Evolutionary conservation across 1,139 yeast species (phyloP).

Genomic region (Cylindricascospora bacillispora): DNA sequence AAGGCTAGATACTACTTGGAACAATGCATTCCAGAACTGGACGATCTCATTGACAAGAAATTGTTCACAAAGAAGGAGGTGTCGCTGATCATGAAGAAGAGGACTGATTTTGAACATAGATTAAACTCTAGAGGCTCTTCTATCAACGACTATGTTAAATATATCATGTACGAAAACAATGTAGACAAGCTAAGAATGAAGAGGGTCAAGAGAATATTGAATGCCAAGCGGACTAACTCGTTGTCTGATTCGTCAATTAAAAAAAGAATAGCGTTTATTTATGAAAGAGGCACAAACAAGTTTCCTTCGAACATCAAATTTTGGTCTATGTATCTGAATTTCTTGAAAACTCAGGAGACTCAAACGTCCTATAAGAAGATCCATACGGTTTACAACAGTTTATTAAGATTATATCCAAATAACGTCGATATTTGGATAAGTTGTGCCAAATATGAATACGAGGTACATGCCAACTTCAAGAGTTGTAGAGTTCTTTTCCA

Average conservation of each 20-base stretch:
- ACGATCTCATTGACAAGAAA: conserved; percentile 72
- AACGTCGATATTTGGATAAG: conserved; percentile 85
- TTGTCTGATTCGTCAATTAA: conserved; percentile 82
- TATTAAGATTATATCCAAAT: conserved; percentile 82
- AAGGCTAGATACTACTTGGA: conserved; percentile 68
- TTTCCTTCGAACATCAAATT: conserved; percentile 67
- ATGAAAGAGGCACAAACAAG: conserved; percentile 68
- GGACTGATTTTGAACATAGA: conserved; percentile 93
- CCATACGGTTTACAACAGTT: conserved; percentile 67
- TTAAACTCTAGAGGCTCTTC: conserved; percentile 74
- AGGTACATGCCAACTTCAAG: conserved; percentile 73
- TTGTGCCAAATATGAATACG: conserved; percentile 91
- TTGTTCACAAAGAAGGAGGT: conserved; percentile 73
- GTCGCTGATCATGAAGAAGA: conserved; percentile 74
- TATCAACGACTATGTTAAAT: conserved; percentile 64
- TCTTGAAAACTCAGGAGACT: conserved; percentile 40
- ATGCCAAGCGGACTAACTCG: conserved; percentile 37
- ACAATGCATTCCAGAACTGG: conserved; percentile 83
- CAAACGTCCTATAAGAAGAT: conserved; percentile 67
- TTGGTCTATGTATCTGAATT: conserved; percentile 69
- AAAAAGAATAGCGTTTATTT: conserved; percentile 70
- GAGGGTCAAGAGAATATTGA: conserved; percentile 50
- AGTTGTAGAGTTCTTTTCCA: conserved; percentile 84
- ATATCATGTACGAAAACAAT: conserved; percentile 70
- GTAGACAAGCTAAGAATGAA: conserved; percentile 69